Base-by-base conservation (phyloP, 2,329 filamentous ascomycete species). In the Thielaviopsis populi region DNA sequence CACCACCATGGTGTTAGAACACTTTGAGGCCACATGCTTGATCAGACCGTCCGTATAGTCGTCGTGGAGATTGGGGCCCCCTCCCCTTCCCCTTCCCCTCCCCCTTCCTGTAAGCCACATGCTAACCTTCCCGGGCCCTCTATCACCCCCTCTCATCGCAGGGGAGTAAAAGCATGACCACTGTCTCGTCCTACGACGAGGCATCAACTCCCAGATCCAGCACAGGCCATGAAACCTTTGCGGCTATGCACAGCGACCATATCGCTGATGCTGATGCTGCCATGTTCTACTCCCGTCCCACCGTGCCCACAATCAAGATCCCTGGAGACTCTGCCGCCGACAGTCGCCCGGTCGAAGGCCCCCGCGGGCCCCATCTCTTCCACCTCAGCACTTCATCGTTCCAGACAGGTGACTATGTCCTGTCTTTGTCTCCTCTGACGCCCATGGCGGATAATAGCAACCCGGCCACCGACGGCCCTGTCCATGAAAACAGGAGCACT, bases 131-230 rank as follows among this genome's bases (percentile, higher is more conserved):
- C 53, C 24, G 8, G 5, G 3, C 11, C 22, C 19, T 48, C 19
- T 19, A 19, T 19, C 10, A 30, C 33, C 33, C 22, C 43, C 33
- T 50, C 22, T 33, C 27, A 72, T 67, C 69, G 69, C 71, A 91
- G 87, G 80, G 82, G 67, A 81, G 80, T 69, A 82, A 88, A 66
- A 95, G 89, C 76, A 84, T 91, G 71, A 92, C 89, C 2, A 95
- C 91, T 1, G 79, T 94, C 43, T 95, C 91, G 6, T 92, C 89
- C 1, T 91, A 88, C 70, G 90, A 95, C 70, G 91, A 95, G 72
- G 80, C 85, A 2, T 83, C 83, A 37, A 96, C 91, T 30, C 91
- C 91, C 19, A 81, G 83, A 67, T 87, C 87, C 56, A 81, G 77
- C 69, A 79, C 79, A 68, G 79, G 82, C 68, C 80, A 83, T 66